Evolutionary conservation across 371 early-diverging fungal genomes (phyloP).

Genomic region (Rhizopus sp.): DNA sequence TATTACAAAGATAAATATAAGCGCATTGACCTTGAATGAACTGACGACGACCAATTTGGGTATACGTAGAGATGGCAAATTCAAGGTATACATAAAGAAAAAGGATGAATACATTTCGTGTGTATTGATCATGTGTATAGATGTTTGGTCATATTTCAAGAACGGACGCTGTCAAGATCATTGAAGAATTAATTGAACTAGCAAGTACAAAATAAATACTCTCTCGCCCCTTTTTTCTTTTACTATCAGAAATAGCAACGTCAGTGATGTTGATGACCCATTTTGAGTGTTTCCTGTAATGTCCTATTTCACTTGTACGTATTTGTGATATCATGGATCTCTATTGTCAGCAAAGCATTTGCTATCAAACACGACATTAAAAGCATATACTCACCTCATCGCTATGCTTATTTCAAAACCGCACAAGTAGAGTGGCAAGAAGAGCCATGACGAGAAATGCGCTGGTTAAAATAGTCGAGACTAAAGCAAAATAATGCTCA

Average conservation of each 20-base stretch:
- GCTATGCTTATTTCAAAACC: no score
- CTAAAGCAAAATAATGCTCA: no score
- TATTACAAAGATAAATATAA: neutral
- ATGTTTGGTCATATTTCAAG: slow-evolving; percentile 4
- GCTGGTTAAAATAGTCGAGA: no score
- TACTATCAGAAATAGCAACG: neutral
- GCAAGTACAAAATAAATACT: slow-evolving; percentile 4
- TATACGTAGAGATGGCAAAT: neutral
- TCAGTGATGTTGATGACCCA: no score
- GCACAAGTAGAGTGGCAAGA: no score
- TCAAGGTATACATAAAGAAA: slow-evolving; percentile 7
- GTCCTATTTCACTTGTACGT: no score
- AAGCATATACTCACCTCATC: no score
- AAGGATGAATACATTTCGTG: neutral
- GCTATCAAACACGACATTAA: no score
- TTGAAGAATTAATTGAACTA: slow-evolving; percentile 1
- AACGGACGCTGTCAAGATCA: neutral
- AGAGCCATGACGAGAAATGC: no score
- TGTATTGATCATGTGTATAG: neutral
- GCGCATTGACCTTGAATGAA: neutral
- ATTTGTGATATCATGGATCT: no score
- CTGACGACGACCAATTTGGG: neutral
- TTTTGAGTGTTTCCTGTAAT: no score
- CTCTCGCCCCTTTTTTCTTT: neutral
- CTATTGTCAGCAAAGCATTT: no score